Base-by-base conservation (phyloP, 164 flowering plant genomes). In the Magnolia sinica region DNA sequence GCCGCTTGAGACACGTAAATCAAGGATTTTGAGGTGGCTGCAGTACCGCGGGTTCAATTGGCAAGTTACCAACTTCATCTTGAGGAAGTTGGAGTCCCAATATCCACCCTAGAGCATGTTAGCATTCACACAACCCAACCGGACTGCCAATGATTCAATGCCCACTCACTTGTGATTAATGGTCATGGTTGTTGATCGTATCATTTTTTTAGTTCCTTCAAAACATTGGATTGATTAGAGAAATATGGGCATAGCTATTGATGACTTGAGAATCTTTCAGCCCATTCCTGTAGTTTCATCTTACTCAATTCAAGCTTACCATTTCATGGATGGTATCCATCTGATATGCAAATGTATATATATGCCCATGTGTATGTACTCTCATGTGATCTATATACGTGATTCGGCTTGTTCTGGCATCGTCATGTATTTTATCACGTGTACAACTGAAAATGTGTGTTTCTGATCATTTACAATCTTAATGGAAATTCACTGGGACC, bases 21-120 rank as follows among this genome's bases (percentile, higher is more conserved):
- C 89, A 64, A 89, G 94, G 81, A 85, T 92, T 14, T 71, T 90
- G 70, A 82, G 92, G 71, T 94, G 99, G 99, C 94, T 94, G 82
- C 96, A 91, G 80, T 92, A 94, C 74, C 97, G 95, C 50, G 95
- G 96, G 23, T 92, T 90, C 79, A 81, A 83, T 79, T 94, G 96
- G 96, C 85, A 81, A 49, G 91, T 94, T 23, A 83, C 84, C 65
- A 79, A 70, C 74, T 64, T 73, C 79, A 81, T 94, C 27, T 27
- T 94, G 52, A 91, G 90, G 82, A 90, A 86, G 84, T 77, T 94
- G 79, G 90, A 91, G 83, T 78, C 89, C 22, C 81, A 83, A 45
- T 27, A 77, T 77, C 82, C 88, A 74, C 72, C 82, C 50, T 85
- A 84, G 80, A 80, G 72, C 50, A 68, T 6, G 7, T 68, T 68